Evolutionary conservation across 768 basidiomycete species (phyloP).

Genomic region (Suillus ampliporus): DNA sequence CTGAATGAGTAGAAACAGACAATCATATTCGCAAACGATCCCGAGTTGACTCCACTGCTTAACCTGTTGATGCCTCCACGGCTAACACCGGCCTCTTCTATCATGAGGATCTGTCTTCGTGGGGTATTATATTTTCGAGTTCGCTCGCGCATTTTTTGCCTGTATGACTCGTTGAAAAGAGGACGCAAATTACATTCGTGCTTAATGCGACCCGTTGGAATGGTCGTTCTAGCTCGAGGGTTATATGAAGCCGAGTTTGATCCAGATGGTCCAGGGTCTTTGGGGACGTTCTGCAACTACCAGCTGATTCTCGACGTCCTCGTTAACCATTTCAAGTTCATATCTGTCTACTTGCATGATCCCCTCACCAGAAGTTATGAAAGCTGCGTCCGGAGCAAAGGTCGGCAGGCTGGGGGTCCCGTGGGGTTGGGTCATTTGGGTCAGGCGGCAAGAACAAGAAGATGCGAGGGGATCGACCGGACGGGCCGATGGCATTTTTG

Average conservation of each 20-base stretch:
- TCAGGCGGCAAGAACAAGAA: slow-evolving; percentile 70
- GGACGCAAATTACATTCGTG: slow-evolving; percentile 82
- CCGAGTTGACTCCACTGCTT: slow-evolving; percentile 71
- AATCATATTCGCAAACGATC: slow-evolving; percentile 67
- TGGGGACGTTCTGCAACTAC: slow-evolving; percentile 85
- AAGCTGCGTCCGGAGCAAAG: slow-evolving; percentile 35
- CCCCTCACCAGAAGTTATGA: slow-evolving; percentile 35
- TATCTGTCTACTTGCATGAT: slow-evolving; percentile 64
- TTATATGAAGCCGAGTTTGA: slow-evolving; percentile 49
- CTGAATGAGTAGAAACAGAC: slow-evolving; percentile 47
- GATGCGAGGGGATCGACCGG: slow-evolving; percentile 60
- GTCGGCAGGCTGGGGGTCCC: slow-evolving; percentile 28
- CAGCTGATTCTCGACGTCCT: slow-evolving; percentile 82
- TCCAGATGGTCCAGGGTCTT: slow-evolving; percentile 54
- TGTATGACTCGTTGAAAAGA: slow-evolving; percentile 67
- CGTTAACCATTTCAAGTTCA: slow-evolving; percentile 88
- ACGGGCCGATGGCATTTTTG: slow-evolving; percentile 47
- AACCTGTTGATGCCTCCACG: slow-evolving; percentile 78
- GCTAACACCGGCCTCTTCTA: slow-evolving; percentile 71
- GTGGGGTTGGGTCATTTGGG: slow-evolving; percentile 46
- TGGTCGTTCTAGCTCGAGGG: slow-evolving; percentile 73
- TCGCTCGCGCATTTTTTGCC: slow-evolving; percentile 74
- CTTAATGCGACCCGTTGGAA: slow-evolving; percentile 78
- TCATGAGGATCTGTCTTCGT: slow-evolving; percentile 69
- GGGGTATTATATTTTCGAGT: slow-evolving; percentile 71